These are phyloP conservation scores for Hepatocystis sp. DNA, from an alignment of 169 alveolate genomes.

Conservation along the genomic window DNA sequence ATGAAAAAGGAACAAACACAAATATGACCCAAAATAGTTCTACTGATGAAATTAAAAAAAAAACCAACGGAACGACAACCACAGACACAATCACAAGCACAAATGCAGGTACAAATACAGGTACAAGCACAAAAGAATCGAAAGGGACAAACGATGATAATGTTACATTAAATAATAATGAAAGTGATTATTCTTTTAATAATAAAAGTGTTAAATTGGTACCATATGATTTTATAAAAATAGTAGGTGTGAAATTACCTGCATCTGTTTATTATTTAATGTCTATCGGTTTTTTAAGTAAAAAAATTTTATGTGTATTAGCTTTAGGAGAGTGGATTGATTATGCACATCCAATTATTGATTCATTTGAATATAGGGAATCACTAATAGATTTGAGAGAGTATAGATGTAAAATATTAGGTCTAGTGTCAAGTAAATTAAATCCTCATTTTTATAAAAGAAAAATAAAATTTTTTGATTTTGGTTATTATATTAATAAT, in stretches of 20 bases:
- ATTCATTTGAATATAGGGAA: slow-evolving; percentile 82
- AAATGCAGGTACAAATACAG: background rate
- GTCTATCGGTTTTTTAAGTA: slow-evolving; percentile 79
- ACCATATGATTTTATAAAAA: slow-evolving; percentile 80
- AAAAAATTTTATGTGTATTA: slow-evolving; percentile 79
- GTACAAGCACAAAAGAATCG: background rate
- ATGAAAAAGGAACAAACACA: background rate
- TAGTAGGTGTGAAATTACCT: slow-evolving; percentile 83
- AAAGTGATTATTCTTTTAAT: too few relatives aligned
- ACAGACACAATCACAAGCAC: background rate
- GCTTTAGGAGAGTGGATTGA: slow-evolving; percentile 87
- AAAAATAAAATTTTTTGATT: slow-evolving; percentile 72
- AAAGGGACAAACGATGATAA: too few relatives aligned
- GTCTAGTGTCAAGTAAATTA: slow-evolving; percentile 78
- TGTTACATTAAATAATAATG: too few relatives aligned
- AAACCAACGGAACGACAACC: background rate
- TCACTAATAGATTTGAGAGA: slow-evolving; percentile 83
- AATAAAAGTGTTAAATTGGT: too few relatives aligned
- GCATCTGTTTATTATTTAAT: slow-evolving; percentile 80
- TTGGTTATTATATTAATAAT: slow-evolving; percentile 49
- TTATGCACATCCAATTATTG: slow-evolving; percentile 78
- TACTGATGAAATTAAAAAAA: background rate
- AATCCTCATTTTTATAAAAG: slow-evolving; percentile 79
- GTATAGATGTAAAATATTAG: slow-evolving; percentile 84
- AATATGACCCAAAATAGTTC: background rate